phyloP scores from a whole-genome alignment of 1,139 yeast genomes.

The Magnusiomyces fungicola region DNA sequence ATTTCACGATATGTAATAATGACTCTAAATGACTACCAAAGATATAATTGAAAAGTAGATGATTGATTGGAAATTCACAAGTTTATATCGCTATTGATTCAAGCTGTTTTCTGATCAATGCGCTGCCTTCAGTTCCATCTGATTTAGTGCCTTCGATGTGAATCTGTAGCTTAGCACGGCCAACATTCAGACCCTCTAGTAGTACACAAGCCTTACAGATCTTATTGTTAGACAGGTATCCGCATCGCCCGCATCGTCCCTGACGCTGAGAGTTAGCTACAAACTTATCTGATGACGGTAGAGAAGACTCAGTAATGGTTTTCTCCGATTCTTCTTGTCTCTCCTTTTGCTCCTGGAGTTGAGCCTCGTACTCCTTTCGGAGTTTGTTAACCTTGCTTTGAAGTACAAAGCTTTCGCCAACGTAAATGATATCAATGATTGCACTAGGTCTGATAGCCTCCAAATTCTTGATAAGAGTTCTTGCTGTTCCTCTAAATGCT shows the following conservation, averaged over 20 bases:
- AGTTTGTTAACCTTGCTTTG: background rate
- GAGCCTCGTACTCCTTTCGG: background rate
- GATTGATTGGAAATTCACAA: too few relatives aligned
- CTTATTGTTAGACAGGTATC: constrained; percentile 79
- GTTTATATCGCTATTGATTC: constrained; percentile 55
- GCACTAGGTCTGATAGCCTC: constrained; percentile 91
- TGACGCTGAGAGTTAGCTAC: constrained; percentile 16
- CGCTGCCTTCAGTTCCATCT: constrained; percentile 51
- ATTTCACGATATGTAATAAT: background rate
- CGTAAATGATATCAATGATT: constrained; percentile 86
- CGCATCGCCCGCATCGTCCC: constrained; percentile 70
- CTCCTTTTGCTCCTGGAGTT: background rate
- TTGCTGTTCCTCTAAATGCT: constrained; percentile 95
- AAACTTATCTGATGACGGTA: constrained; percentile 7
- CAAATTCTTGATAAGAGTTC: constrained; percentile 81
- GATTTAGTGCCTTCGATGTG: constrained; percentile 35
- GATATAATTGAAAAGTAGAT: background rate
- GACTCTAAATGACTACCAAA: background rate
- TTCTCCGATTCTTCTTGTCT: background rate
- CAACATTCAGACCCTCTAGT: constrained; percentile 74
- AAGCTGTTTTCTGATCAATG: constrained; percentile 54
- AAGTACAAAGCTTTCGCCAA: constrained; percentile 81
- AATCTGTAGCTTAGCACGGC: constrained; percentile 39
- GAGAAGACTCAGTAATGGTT: background rate
- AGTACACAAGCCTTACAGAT: constrained; percentile 92